phyloP scores from a whole-genome alignment of 2,329 filamentous ascomycete species.

The Penicillium expansum region DNA sequence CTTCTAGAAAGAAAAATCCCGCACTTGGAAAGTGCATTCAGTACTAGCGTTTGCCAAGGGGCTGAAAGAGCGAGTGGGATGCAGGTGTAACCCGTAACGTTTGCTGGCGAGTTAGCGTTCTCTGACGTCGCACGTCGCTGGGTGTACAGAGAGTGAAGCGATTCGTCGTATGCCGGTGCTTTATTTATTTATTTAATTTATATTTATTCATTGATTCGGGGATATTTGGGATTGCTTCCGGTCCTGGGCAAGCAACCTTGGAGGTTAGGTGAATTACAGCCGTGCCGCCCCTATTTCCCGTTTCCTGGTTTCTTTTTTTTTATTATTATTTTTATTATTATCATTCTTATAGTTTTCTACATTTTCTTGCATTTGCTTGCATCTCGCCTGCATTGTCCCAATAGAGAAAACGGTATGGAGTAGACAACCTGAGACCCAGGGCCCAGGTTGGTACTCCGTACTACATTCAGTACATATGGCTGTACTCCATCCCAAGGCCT shows the following conservation, averaged over 20 bases:
- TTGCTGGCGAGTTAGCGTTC: neutral
- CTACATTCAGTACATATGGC: neutral
- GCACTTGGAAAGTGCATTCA: conserved; percentile 7
- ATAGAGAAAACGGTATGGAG: neutral
- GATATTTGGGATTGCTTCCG: neutral
- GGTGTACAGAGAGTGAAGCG: neutral
- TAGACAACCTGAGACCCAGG: neutral
- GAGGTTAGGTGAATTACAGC: neutral
- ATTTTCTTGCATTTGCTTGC: neutral
- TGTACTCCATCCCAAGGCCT: neutral
- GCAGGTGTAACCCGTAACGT: neutral
- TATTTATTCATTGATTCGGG: neutral
- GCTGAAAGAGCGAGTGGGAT: neutral
- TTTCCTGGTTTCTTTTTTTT: neutral
- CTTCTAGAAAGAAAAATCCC: conserved; percentile 24
- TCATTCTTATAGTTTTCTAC: neutral
- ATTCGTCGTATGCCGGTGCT: neutral
- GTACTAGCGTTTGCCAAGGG: conserved; percentile 2
- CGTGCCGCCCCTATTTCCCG: neutral
- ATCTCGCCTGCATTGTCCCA: neutral
- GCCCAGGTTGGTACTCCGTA: neutral
- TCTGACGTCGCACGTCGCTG: conserved; percentile 1
- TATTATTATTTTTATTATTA: neutral
- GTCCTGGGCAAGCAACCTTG: neutral
- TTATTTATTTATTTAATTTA: neutral